These are phyloP conservation scores for Brassica balearica DNA, from an alignment of 441 rosid species.

Conservation along the genomic window DNA sequence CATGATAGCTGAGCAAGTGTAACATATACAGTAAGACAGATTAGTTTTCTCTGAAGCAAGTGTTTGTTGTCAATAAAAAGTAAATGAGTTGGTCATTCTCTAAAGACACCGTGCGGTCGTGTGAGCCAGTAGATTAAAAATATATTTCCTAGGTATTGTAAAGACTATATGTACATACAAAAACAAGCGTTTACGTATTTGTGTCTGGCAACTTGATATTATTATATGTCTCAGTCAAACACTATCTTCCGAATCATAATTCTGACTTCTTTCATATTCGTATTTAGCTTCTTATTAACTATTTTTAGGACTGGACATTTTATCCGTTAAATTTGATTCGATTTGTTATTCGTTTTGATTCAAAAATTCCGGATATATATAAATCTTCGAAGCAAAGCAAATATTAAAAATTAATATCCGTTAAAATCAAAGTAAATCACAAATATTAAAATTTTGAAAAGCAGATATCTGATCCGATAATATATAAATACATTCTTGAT, in stretches of 20 bases:
- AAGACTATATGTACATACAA: neutral
- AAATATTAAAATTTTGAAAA: too few relatives aligned
- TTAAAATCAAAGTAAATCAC: too few relatives aligned
- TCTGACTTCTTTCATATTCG: constrained; percentile 8
- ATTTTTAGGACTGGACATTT: too few relatives aligned
- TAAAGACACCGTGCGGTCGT: constrained; percentile 20
- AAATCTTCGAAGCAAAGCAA: too few relatives aligned
- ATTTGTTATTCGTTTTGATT: too few relatives aligned
- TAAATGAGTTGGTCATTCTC: neutral
- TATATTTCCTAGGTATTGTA: neutral
- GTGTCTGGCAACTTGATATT: neutral
- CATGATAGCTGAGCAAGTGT: too few relatives aligned
- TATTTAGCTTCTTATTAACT: neutral
- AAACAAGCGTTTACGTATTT: neutral
- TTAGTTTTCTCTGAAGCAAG: neutral
- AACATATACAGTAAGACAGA: neutral
- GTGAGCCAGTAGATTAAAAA: neutral
- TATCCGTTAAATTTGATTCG: too few relatives aligned
- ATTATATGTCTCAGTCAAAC: neutral
- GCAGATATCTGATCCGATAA: too few relatives aligned
- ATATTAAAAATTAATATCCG: too few relatives aligned
- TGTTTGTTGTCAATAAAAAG: neutral
- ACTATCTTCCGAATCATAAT: neutral
- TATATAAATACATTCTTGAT: too few relatives aligned
- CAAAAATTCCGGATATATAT: too few relatives aligned